These are phyloP conservation scores for Daphne laureola DNA, from an alignment of 441 rosid species.

Conservation along the genomic window DNA sequence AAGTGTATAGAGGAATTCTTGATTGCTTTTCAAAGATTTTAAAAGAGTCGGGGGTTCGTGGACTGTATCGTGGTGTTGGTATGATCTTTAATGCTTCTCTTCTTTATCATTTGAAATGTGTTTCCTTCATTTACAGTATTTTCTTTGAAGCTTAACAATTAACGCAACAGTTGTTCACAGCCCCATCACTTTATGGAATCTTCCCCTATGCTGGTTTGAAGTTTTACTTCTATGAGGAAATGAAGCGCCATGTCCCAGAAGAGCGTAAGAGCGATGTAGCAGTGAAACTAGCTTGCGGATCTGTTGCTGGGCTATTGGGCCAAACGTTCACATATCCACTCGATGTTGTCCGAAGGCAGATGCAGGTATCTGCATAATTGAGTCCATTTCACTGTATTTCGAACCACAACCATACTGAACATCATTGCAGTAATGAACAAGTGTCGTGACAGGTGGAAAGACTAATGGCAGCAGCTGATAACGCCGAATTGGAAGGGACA, in stretches of 20 bases:
- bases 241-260: conserved; percentile 77
- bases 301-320: conserved; percentile 80
- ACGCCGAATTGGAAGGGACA: conserved; percentile 63
- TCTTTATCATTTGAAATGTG: conserved; percentile 5
- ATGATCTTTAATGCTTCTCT: conserved; percentile 19
- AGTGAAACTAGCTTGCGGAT: conserved; percentile 75
- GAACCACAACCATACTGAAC: neutral
- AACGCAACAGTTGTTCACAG: conserved; percentile 28
- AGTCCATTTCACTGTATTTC: neutral
- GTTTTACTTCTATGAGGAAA: conserved; percentile 91
- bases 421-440: conserved; percentile 5
- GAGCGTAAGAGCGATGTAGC: conserved; percentile 62
- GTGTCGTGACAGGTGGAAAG: conserved; percentile 51
- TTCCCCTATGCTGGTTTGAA: conserved; percentile 96
- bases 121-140: conserved; percentile 10
- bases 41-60: conserved; percentile 63
- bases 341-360: conserved; percentile 95
- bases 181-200: conserved; percentile 89
- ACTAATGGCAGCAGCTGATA: conserved; percentile 33
- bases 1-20: conserved; percentile 52
- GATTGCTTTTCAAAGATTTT: conserved; percentile 76
- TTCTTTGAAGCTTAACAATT: conserved; percentile 12
- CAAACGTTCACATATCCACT: conserved; percentile 96
- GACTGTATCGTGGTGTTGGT: conserved; percentile 93
- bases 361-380: conserved; percentile 51